These are phyloP conservation scores for Aspergillus terreus DNA, from an alignment of 2,329 filamentous ascomycete species.

Conservation along the genomic window DNA sequence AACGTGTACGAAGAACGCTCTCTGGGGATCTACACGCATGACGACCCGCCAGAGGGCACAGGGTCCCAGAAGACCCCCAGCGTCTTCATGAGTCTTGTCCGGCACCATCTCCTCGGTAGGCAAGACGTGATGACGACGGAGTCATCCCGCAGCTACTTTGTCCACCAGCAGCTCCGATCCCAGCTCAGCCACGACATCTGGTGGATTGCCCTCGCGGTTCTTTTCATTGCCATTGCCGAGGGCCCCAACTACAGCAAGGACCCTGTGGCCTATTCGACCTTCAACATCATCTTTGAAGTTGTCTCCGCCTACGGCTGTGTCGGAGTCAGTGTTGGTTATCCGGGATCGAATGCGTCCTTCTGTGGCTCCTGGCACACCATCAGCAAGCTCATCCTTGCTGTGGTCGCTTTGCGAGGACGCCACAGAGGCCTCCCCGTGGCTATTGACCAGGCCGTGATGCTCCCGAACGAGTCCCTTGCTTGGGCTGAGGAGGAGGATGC, in stretches of 20 bases:
- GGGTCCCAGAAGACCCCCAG: slow-evolving; percentile 18
- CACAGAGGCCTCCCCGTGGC: slow-evolving; percentile 57
- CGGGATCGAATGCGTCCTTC: slow-evolving; percentile 53
- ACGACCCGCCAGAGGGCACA: slow-evolving; percentile 20
- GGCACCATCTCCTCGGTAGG: slow-evolving; percentile 23
- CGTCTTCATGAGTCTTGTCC: slow-evolving; percentile 23
- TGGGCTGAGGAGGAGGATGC: slow-evolving; percentile 43
- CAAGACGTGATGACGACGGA: slow-evolving; percentile 18
- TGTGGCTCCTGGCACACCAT: slow-evolving; percentile 52
- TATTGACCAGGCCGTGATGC: slow-evolving; percentile 50
- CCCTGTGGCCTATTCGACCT: slow-evolving; percentile 53
- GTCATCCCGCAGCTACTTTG: slow-evolving; percentile 45
- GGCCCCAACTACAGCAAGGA: slow-evolving; percentile 51
- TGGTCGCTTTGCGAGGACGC: slow-evolving; percentile 56
- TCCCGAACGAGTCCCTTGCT: slow-evolving; percentile 37
- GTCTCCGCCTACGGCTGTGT: slow-evolving; percentile 57
- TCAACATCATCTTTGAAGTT: slow-evolving; percentile 53
- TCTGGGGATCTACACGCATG: slow-evolving; percentile 48
- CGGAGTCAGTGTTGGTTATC: slow-evolving; percentile 57
- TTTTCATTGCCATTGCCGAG: slow-evolving; percentile 60
- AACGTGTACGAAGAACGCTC: slow-evolving; percentile 70
- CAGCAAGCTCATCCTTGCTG: slow-evolving; percentile 57
- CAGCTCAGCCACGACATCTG: slow-evolving; percentile 66
- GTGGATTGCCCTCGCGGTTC: slow-evolving; percentile 60
- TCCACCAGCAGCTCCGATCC: slow-evolving; percentile 57